phyloP scores from a whole-genome alignment of 345 rosid genomes.

The Melaleuca alternifolia region DNA sequence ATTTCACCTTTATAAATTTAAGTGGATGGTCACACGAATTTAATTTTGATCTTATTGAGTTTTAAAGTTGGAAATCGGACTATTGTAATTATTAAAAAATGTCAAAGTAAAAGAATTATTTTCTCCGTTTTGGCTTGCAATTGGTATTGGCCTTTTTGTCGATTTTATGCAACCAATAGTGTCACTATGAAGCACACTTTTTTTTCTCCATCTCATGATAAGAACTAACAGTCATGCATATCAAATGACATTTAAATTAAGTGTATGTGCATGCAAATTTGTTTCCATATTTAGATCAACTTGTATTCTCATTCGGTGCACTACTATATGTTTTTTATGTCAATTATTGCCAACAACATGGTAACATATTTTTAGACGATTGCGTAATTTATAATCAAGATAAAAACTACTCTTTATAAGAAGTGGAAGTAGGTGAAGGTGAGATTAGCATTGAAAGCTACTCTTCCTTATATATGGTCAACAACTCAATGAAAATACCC shows the following conservation, averaged over 20 bases:
- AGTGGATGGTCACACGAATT: accelerated
- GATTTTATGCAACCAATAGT: background rate
- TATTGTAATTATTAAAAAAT: background rate
- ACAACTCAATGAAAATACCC: background rate
- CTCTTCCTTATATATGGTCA: background rate
- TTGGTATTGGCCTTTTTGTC: background rate
- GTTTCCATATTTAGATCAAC: background rate
- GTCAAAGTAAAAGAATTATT: background rate
- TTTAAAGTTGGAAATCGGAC: background rate
- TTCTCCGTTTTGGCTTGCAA: background rate
- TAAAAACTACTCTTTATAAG: background rate
- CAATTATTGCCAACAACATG: background rate
- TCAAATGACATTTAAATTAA: background rate
- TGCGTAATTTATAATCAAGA: background rate
- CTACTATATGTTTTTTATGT: background rate
- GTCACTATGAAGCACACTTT: background rate
- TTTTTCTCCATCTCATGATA: background rate
- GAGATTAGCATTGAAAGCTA: background rate
- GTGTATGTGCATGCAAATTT: background rate
- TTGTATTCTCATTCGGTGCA: background rate
- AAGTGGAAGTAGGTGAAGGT: background rate
- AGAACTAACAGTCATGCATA: background rate
- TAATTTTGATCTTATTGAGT: background rate
- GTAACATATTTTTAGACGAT: background rate
- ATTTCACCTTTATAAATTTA: accelerated